A percentile compares a stretch with the other conserved stretches of the same genome.
phyloP scores from a whole-genome alignment of 768 basidiomycete species.

The Boletus rufocinnamomeus region DNA sequence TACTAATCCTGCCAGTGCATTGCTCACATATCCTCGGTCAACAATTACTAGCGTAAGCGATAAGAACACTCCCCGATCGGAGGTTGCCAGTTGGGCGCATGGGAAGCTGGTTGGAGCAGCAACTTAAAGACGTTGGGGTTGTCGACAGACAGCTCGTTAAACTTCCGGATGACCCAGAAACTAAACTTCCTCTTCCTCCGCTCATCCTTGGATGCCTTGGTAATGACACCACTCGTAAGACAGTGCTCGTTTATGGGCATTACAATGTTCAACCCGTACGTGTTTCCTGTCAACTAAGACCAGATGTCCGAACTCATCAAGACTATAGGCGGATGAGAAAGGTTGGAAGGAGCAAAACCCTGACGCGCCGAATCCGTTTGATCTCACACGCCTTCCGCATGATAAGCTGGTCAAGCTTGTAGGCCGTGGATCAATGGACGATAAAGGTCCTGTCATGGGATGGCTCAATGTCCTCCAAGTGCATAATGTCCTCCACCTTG shows the following conservation, averaged over 20 bases:
- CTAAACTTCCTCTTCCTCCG: neutral
- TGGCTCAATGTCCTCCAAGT: slow-evolving; percentile 91
- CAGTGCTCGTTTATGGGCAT: slow-evolving; percentile 86
- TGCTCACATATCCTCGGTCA: neutral
- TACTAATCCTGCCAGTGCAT: neutral
- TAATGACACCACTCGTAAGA: slow-evolving; percentile 35
- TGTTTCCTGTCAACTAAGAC: slow-evolving; percentile 3
- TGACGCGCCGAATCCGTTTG: slow-evolving; percentile 1
- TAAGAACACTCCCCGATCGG: neutral
- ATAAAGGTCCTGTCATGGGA: slow-evolving; percentile 85
- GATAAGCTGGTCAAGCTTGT: slow-evolving; percentile 54
- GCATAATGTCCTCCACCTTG: slow-evolving; percentile 62
- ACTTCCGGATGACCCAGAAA: neutral
- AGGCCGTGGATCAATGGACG: slow-evolving; percentile 84
- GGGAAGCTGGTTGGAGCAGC: neutral
- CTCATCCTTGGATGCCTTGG: neutral
- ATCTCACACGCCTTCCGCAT: slow-evolving; percentile 40
- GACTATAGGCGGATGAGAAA: neutral
- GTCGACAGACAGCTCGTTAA: neutral
- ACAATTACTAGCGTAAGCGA: neutral
- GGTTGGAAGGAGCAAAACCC: slow-evolving; percentile 1
- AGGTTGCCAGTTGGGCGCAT: neutral
- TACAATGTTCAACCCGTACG: slow-evolving; percentile 88
- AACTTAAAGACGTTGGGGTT: neutral
- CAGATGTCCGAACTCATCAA: neutral